Conservation (phyloP, 106 monocot genomes). For the Agapanthus africanus region DNA sequence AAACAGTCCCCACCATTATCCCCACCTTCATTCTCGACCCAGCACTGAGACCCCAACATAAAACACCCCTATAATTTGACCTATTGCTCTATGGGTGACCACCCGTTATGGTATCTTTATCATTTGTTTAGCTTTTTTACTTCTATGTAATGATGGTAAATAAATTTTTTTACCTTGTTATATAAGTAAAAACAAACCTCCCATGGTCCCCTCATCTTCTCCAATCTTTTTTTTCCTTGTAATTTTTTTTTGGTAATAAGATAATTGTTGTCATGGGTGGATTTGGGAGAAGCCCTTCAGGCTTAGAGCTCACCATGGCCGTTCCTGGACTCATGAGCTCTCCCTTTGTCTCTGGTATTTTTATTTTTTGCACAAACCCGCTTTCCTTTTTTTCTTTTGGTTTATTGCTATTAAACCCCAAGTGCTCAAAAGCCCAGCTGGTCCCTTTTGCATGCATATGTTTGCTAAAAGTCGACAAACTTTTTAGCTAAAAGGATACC, state of each 20-base stretch:
- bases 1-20: not conserved
- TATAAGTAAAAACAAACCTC: not conserved
- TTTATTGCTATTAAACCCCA: too few species aligned
- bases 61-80: not conserved
- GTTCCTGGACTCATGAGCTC: constrained; percentile 42
- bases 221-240: not conserved
- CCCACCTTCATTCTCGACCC: not conserved
- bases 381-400: not conserved
- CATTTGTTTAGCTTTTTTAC: not conserved
- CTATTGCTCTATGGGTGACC: not conserved
- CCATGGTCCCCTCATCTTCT: not conserved
- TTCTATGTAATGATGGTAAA: not conserved
- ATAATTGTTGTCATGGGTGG: not conserved
- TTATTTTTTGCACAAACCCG: not conserved
- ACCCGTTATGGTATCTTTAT: not conserved
- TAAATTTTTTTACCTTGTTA: not conserved
- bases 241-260: not conserved
- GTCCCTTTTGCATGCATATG: too few species aligned
- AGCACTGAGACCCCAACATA: not conserved
- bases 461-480: too few species aligned
- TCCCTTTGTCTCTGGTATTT: constrained; percentile 34
- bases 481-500: too few species aligned
- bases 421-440: too few species aligned
- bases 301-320: constrained; percentile 59
- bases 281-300: not conserved